Base-by-base conservation (phyloP, 2,329 filamentous ascomycete genomes). In the Phaeosphaeria sp. region DNA sequence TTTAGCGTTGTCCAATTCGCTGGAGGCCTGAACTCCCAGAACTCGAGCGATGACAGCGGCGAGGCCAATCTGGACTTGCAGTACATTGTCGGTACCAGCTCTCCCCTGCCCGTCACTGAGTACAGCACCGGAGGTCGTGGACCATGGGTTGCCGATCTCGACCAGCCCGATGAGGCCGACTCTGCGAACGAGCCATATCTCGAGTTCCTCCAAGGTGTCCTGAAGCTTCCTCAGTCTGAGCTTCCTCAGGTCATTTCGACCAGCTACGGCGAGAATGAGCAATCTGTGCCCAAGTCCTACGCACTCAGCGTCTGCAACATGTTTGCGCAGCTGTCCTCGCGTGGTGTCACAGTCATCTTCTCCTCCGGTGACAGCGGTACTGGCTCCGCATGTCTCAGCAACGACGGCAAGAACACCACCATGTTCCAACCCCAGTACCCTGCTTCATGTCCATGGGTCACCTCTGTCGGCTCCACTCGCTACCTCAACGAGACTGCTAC, bases 141-240 rank as follows among this genome's bases (percentile, higher is more conserved):
- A 46, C 83, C 82, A 1, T 83, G 82, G 67, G 75, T 81, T 15
- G 79, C 85, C 6, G 80, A 85, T 47, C 69, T 80, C n/a, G 80
- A 66, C 71, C 75, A 77, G 62, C 71, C 81, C 21, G 57, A 67
- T 25, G 56, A 63, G 46, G 55, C 63, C 6, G 78, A 65, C 25
- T 82, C 86, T 68, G 81, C 79, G 65, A 91, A 91, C 71, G 89
- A 91, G 77, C 88, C 88, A 0, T 91, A 90, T 72, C 78, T 90
- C 1, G 81, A 82, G 17, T 90, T 85, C 76, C 78, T 90, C 13
- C 79, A 84, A 49, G 83, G 85, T 67, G 72, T 89, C 1, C 80
- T 88, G 2, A 77, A 79, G 2, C 81, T 88, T 8, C 69, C 80
- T 0, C 83, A 85, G 20, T 50, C 59, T 25, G 59, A 67, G 5